Evolutionary conservation across 2,329 filamentous ascomycete genomes (phyloP).

Genomic region (Sphaerostilbella broomeana): DNA sequence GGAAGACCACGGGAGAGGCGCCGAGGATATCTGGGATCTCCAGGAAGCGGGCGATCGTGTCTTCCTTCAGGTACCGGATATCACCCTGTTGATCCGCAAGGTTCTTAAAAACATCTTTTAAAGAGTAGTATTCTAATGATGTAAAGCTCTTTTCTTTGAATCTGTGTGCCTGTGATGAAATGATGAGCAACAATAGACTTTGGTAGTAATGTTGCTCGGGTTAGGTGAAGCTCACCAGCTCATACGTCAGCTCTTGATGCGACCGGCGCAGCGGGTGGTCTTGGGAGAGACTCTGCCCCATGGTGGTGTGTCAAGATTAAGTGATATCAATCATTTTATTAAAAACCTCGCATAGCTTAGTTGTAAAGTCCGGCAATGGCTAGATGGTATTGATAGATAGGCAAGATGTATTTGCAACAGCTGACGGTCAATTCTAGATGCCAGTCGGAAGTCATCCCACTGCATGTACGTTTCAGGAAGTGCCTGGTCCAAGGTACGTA

Average conservation of each 20-base stretch:
- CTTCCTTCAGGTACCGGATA: constrained; percentile 59
- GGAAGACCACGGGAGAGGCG: constrained; percentile 62
- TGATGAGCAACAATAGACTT: constrained; percentile 4
- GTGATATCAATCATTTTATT: not conserved
- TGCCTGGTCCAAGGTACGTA: too few species aligned
- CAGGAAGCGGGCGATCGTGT: constrained; percentile 64
- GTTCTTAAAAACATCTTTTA: constrained; percentile 65
- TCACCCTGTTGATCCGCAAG: constrained; percentile 59
- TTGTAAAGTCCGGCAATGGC: constrained; percentile 2
- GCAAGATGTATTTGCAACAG: not conserved
- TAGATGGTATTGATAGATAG: not conserved
- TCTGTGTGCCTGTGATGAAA: constrained; percentile 42
- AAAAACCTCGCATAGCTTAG: not conserved
- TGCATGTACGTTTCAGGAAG: too few species aligned
- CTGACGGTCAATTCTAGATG: too few species aligned
- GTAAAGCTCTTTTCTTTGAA: constrained; percentile 68
- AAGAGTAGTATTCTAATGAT: constrained; percentile 64
- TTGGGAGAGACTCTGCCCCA: constrained; percentile 48
- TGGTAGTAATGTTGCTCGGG: not conserved
- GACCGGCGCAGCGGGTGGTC: constrained; percentile 38
- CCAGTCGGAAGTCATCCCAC: too few species aligned
- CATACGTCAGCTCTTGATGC: constrained; percentile 44
- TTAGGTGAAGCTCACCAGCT: constrained; percentile 39
- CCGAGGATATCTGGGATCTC: constrained; percentile 65
- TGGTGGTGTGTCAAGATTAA: constrained; percentile 24